phyloP scores from a whole-genome alignment of 2,329 filamentous ascomycete species.

The Talaromyces atroroseus region DNA sequence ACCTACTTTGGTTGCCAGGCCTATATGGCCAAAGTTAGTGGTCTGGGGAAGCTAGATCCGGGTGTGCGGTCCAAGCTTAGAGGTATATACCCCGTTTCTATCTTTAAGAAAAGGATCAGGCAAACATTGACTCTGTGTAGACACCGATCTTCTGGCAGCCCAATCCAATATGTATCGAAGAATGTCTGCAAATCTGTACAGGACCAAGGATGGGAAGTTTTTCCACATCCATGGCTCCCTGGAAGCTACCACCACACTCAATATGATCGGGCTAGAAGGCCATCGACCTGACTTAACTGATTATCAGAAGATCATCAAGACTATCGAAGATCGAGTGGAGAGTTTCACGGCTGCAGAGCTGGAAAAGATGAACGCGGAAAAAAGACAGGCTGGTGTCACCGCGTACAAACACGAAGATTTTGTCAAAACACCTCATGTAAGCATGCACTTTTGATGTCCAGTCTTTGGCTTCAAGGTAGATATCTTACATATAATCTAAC shows the following conservation, averaged over 20 bases:
- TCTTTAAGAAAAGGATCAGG: conserved; percentile 16
- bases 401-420: conserved; percentile 58
- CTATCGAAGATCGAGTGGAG: conserved; percentile 56
- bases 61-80: conserved; percentile 35
- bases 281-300: conserved; percentile 56
- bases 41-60: conserved; percentile 33
- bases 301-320: conserved; percentile 54
- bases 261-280: conserved; percentile 64
- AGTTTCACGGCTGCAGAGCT: conserved; percentile 52
- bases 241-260: conserved; percentile 62
- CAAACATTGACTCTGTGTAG: conserved; percentile 35
- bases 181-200: conserved; percentile 67
- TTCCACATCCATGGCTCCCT: conserved; percentile 73
- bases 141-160: conserved; percentile 65
- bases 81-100: conserved; percentile 20
- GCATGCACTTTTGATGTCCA: conserved; percentile 16
- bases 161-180: conserved; percentile 67
- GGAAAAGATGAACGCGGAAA: conserved; percentile 52
- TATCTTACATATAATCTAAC: conserved; percentile 16
- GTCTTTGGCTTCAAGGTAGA: background rate
- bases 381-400: conserved; percentile 56
- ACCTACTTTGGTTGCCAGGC: conserved; percentile 38
- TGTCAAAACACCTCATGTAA: conserved; percentile 49
- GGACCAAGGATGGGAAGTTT: conserved; percentile 61
- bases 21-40: conserved; percentile 39